Evolutionary conservation across 148 eudicot genomes (phyloP).

Genomic region (Beta vulgaris): DNA sequence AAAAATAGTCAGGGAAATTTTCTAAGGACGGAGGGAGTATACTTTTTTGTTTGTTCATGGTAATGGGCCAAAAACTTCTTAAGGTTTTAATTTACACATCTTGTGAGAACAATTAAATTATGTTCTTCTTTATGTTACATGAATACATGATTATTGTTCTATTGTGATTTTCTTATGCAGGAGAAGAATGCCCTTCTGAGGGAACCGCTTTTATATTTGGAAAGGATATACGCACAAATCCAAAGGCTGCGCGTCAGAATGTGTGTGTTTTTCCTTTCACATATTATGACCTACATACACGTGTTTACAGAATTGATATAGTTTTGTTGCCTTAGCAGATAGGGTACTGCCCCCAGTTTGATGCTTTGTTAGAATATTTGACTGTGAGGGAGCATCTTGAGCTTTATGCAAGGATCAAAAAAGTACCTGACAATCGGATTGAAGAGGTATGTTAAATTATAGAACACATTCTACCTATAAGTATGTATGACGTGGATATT

Average conservation of each 20-base stretch:
- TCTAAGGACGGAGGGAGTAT: too few relatives aligned
- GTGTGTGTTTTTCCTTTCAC: conserved; percentile 42
- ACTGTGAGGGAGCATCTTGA: conserved; percentile 91
- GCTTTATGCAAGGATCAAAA: conserved; percentile 91
- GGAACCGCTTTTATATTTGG: conserved; percentile 93
- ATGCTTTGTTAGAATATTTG: conserved; percentile 84
- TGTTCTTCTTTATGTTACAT: neutral
- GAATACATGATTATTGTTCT: neutral
- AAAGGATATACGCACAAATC: conserved; percentile 65
- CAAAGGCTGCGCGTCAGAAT: conserved; percentile 78
- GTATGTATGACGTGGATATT: neutral
- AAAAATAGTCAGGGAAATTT: too few relatives aligned
- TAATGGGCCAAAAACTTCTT: too few relatives aligned
- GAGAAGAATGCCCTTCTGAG: conserved; percentile 81
- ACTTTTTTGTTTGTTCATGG: too few relatives aligned
- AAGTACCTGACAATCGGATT: conserved; percentile 63
- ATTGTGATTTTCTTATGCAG: conserved; percentile 38
- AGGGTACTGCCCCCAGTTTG: conserved; percentile 99
- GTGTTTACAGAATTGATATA: conserved; percentile 8
- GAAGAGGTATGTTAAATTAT: conserved; percentile 52
- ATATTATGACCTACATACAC: conserved; percentile 1
- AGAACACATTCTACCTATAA: neutral
- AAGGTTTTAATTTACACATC: too few relatives aligned
- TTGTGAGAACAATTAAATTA: too few relatives aligned
- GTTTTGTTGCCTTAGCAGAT: conserved; percentile 47